Evolutionary conservation across 140 eudicot genomes (phyloP), one percentile per base, ranked within the genome.

Genomic region (Anethum foeniculum): DNA sequence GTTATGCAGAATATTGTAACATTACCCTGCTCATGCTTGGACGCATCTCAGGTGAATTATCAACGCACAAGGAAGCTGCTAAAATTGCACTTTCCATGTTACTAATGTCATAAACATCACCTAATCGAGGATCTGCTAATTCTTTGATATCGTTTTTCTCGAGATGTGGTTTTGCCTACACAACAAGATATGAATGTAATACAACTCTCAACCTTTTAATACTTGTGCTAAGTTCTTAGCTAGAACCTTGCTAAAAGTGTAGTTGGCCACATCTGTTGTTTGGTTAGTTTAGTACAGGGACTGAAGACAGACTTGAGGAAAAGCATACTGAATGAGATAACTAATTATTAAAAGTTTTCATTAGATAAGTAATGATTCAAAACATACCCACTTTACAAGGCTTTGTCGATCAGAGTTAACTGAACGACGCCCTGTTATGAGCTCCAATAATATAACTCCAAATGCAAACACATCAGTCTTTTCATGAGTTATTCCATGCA

Each of bases 401-500:
- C 98, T 93, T 81, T 93, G 97, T 68, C 91, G 86, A 65, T 85
- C 74, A 1, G 99, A 87, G 87, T 96, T 96, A 81, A 96, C 97
- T 4, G 97, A 91, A 34, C 88, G 98, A 19, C 99, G 98, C 54
- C 99, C 99, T 8, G 99, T 96, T 36, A 96, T 88, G 77, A 96
- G 92, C 93, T 96, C 99, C 30, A 96, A 90, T 58, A 96, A 77
- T 49, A 96, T 87, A 77, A 92, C 99, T 1, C 99, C 99, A 80
- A 88, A 92, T 25, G 99, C 96, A 83, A 96, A 93, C 2, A 96
- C 98, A 60, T 96, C 99, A 32, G 95, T 96, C 86, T 96, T 96
- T 88, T 96, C 99, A 74, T 96, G 88, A 46, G 91, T 92, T 39
- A 93, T 83, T 80, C 99, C 98, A 52, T 93, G 99, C 99, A 96